A percentile compares a stretch with the other conserved stretches of the same genome.
Conservation (phyloP, 345 rosid species). For the Combretum micranthum region DNA sequence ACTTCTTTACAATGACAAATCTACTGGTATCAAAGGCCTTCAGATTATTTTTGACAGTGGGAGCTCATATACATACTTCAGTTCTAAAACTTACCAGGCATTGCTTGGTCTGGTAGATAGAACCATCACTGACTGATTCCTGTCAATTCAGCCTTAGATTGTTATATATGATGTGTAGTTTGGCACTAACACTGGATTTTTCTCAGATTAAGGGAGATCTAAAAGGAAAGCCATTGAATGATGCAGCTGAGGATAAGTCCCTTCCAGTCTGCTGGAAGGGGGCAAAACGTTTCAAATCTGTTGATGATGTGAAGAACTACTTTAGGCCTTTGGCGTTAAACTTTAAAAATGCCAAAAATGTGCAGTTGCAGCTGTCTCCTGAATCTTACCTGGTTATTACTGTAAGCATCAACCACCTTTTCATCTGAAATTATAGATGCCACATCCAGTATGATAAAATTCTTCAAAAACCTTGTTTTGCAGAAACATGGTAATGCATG, state of each 20-base stretch:
- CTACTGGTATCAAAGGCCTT: conserved; percentile 49
- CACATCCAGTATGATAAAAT: too few relatives aligned
- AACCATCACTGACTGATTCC: neutral
- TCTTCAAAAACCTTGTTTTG: neutral
- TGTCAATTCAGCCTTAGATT: neutral
- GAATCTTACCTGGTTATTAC: conserved; percentile 73
- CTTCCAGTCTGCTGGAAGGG: conserved; percentile 91
- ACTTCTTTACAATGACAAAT: conserved; percentile 44
- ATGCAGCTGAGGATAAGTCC: conserved; percentile 44
- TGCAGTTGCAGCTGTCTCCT: conserved; percentile 53
- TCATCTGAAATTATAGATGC: neutral
- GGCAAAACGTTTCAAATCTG: conserved; percentile 38
- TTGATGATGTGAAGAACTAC: conserved; percentile 39
- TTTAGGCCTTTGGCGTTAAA: conserved; percentile 51
- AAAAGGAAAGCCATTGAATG: conserved; percentile 42
- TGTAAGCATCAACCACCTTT: conserved; percentile 25
- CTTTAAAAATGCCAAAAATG: conserved; percentile 39
- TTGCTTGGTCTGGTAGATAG: conserved; percentile 50
- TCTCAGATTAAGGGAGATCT: conserved; percentile 37
- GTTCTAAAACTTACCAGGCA: conserved; percentile 35
- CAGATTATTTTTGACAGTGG: conserved; percentile 75
- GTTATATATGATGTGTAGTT: conserved; percentile 7
- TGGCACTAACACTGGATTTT: neutral
- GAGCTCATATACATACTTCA: conserved; percentile 83
- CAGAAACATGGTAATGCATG: conserved; percentile 76